Evolutionary conservation across 2,329 filamentous ascomycete genomes (phyloP).

Genomic region (Xylariaceae sp.): DNA sequence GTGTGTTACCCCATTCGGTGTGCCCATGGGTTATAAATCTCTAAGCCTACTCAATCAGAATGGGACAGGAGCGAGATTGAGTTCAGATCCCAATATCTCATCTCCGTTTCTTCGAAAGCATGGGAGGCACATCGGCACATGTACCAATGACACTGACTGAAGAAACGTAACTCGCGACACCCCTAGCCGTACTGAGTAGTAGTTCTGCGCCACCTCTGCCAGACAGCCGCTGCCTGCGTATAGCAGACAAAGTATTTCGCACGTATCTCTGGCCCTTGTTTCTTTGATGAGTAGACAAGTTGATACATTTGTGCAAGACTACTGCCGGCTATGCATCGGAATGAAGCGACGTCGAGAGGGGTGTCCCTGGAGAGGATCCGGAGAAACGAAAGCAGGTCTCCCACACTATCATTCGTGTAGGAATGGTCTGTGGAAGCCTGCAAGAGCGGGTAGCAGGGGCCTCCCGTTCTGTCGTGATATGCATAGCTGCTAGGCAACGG

Average conservation of each 20-base stretch:
- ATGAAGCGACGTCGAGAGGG: constrained; percentile 16
- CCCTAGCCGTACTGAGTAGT: no score
- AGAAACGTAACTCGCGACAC: constrained; percentile 8
- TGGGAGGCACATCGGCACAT: no score
- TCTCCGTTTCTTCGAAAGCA: no score
- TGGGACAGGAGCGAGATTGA: no score
- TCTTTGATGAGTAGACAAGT: constrained; percentile 3
- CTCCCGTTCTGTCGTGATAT: constrained; percentile 31
- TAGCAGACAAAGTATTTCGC: constrained; percentile 11
- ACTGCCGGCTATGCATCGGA: constrained; percentile 15
- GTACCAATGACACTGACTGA: no score
- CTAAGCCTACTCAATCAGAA: no score
- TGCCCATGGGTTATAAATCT: no score
- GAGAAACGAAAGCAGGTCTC: constrained; percentile 1
- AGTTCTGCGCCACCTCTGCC: constrained; percentile 21
- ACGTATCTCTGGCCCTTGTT: constrained; percentile 8
- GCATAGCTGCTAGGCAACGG: constrained; percentile 29
- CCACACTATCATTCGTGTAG: no score
- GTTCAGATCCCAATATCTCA: no score
- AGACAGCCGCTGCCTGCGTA: constrained; percentile 11
- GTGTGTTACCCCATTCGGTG: no score
- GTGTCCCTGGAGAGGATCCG: constrained; percentile 4
- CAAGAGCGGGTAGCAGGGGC: constrained; percentile 41
- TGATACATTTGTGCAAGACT: no score
- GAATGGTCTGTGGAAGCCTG: constrained; percentile 30